Evolutionary conservation across 257 asterid genomes (phyloP).

Genomic region (Thymus quinquecostatus): DNA sequence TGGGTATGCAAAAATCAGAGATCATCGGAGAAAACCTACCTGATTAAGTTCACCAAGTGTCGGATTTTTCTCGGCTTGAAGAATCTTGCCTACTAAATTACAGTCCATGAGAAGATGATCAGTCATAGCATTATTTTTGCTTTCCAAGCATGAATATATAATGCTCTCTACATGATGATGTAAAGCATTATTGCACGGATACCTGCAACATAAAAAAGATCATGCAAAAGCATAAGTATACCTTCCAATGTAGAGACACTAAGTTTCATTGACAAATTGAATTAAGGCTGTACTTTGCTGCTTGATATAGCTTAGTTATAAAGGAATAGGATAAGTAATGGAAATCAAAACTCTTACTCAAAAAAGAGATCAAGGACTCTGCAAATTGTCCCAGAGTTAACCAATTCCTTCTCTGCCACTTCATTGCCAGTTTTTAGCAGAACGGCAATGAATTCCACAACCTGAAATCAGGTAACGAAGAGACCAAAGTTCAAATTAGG

Average conservation of each 20-base stretch:
- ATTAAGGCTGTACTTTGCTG: slow-evolving; percentile 11
- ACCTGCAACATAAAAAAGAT: slow-evolving; percentile 54
- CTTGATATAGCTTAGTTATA: not conserved
- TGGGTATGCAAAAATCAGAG: slow-evolving; percentile 3
- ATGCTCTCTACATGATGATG: slow-evolving; percentile 97
- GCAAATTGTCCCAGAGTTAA: slow-evolving; percentile 76
- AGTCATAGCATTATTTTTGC: slow-evolving; percentile 57
- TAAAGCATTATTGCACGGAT: slow-evolving; percentile 89
- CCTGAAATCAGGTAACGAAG: slow-evolving; percentile 48
- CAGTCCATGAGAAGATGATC: slow-evolving; percentile 81
- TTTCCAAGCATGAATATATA: slow-evolving; percentile 81
- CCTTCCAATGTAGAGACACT: not conserved
- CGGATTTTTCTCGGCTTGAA: slow-evolving; percentile 71
- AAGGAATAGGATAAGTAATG: slow-evolving; percentile 18
- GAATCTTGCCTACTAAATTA: slow-evolving; percentile 69
- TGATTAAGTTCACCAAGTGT: slow-evolving; percentile 52
- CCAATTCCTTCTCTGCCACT: slow-evolving; percentile 79
- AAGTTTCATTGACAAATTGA: slow-evolving; percentile 11
- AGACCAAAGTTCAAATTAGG: not conserved
- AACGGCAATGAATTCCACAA: slow-evolving; percentile 84
- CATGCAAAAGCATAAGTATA: slow-evolving; percentile 14
- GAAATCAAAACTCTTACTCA: slow-evolving; percentile 58
- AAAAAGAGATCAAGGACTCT: slow-evolving; percentile 88
- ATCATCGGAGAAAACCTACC: slow-evolving; percentile 42
- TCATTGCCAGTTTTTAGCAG: slow-evolving; percentile 85